Base-by-base conservation (phyloP, 768 basidiomycete genomes). In the Hebeloma cylindrosporum region DNA sequence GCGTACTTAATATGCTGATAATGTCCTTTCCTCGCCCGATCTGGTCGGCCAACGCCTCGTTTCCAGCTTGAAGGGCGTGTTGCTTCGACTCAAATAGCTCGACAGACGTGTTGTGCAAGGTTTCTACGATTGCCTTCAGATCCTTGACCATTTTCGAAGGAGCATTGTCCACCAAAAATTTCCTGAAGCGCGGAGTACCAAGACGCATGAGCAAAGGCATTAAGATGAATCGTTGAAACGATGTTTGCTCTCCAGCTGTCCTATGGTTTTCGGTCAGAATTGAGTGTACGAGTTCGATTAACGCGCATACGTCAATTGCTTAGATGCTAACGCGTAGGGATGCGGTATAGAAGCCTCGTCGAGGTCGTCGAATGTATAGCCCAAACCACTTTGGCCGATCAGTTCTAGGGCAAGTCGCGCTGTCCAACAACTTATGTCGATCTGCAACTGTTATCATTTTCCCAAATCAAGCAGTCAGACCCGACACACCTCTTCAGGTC, bases 301-400 rank as follows among this genome's bases (percentile, higher is more conserved):
- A 9, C 36, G 22, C 3, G 54, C 66, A 21, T 39, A 70, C 70
- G 61, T 36, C 17, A 70, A 43, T 18, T 46, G 40, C 50, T 68
- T 65, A 21, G 62, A 53, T 5, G 67, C 60, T 11, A 46, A 29
- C 14, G 52, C 56, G 39, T 68, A 75, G 37, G 58, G 67, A 55
- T 64, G 66, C 1, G 48, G 48, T 9, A 45, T 45, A 5, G 50
- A 47, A 9, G 64, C 64, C 23, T 66, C 63, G 13, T 53, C 59
- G 9, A 78, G 63, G 0, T 66, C 47, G 48, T 74, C 72, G 29
- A 75, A 73, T 10, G 67, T 68, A 36, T 63, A 64, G 4, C 73
- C 72, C n/a, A 80, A 61, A 3, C 77, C 75, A 18, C 67, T 71
- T 60, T 73, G 73, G 11, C 74, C 75, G 37, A 80, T 70, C 28